Evolutionary conservation across 495 filamentous ascomycete species (phyloP).

Genomic region (Aspergillus bertholletiae): DNA sequence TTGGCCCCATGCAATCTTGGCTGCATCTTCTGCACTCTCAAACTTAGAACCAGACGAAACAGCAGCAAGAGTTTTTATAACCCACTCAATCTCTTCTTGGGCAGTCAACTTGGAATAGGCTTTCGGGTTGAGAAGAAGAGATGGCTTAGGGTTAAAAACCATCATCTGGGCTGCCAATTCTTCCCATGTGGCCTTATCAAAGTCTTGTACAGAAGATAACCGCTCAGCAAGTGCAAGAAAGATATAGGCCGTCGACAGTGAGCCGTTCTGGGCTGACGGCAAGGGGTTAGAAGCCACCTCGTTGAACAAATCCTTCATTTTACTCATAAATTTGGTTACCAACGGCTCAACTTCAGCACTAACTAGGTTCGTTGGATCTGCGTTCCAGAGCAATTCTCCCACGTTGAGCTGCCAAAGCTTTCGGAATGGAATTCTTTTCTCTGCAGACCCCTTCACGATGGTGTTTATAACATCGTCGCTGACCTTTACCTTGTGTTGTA

Average conservation of each 20-base stretch:
- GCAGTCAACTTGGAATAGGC: slow-evolving; percentile 73
- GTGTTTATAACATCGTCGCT: slow-evolving; percentile 63
- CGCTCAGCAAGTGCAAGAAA: slow-evolving; percentile 56
- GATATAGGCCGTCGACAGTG: slow-evolving; percentile 70
- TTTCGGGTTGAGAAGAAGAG: slow-evolving; percentile 78
- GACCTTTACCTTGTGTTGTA: slow-evolving; percentile 54
- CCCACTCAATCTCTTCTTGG: slow-evolving; percentile 75
- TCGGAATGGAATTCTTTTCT: slow-evolving; percentile 78
- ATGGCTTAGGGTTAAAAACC: slow-evolving; percentile 65
- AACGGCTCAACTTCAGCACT: slow-evolving; percentile 41
- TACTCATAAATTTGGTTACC: slow-evolving; percentile 51
- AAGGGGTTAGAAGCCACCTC: slow-evolving; percentile 75
- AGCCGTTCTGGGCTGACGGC: slow-evolving; percentile 70
- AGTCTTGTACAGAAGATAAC: slow-evolving; percentile 25
- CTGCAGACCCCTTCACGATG: slow-evolving; percentile 75
- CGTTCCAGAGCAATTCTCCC: slow-evolving; percentile 69
- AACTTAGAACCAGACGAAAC: slow-evolving; percentile 46
- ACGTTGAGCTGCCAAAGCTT: slow-evolving; percentile 74
- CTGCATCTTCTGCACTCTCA: slow-evolving; percentile 25
- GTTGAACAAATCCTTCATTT: slow-evolving; percentile 68
- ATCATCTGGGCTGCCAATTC: slow-evolving; percentile 61
- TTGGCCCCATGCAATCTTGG: slow-evolving; percentile 68
- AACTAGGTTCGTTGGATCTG: slow-evolving; percentile 38
- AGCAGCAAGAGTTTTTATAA: slow-evolving; percentile 63
- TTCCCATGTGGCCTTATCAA: slow-evolving; percentile 36